phyloP scores from a whole-genome alignment of 345 rosid species.

The Garcia nutans region DNA sequence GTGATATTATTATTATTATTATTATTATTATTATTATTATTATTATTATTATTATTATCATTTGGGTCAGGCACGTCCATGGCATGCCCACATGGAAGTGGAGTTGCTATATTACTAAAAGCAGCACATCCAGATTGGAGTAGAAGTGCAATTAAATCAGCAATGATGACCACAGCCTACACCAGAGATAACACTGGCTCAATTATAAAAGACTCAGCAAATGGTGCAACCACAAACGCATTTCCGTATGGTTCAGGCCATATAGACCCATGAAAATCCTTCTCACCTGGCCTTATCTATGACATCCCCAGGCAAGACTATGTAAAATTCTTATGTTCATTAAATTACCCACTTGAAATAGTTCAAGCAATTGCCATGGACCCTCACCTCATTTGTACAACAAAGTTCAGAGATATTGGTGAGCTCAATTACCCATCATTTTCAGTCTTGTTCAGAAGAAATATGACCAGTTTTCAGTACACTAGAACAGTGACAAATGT shows the following conservation, averaged over 20 bases:
- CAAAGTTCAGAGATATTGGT: conserved; percentile 61
- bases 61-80: conserved; percentile 92
- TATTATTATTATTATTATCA: too few species aligned
- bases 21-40: too few species aligned
- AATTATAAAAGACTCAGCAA: conserved; percentile 57
- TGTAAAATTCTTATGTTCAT: conserved; percentile 65
- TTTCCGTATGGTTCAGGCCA: conserved; percentile 81
- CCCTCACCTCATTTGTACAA: conserved; percentile 51
- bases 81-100: conserved; percentile 92
- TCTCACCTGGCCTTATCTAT: conserved; percentile 78
- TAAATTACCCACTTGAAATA: conserved; percentile 54
- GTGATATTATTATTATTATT: too few species aligned
- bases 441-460: conserved; percentile 65
- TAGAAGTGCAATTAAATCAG: conserved; percentile 77
- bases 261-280: conserved; percentile 69
- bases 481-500: too few species aligned
- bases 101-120: conserved; percentile 70
- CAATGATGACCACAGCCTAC: conserved; percentile 49
- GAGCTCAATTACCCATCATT: conserved; percentile 85
- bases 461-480: too few species aligned
- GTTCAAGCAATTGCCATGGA: conserved; percentile 54
- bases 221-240: conserved; percentile 48
- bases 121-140: conserved; percentile 89
- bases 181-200: conserved; percentile 57
- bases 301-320: conserved; percentile 66